A percentile compares a stretch with the other conserved stretches of the same genome.
Evolutionary conservation across 345 rosid genomes (phyloP).

Genomic region (Acer campestre): DNA sequence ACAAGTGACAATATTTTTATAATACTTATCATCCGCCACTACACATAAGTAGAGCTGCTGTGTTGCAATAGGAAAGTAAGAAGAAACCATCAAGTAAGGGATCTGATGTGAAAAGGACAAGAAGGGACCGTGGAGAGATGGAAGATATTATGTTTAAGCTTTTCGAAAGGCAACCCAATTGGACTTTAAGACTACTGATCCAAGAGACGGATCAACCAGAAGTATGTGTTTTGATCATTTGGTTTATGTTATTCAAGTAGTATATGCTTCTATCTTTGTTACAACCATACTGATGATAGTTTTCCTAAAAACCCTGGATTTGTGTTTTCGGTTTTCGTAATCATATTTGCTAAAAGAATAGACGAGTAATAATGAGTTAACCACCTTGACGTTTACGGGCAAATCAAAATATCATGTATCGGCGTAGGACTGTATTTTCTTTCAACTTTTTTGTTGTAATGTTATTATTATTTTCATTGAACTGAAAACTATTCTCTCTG

Average conservation of each 20-base stretch:
- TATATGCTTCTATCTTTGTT: neutral
- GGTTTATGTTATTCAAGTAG: slow-evolving; percentile 8
- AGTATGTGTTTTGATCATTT: slow-evolving; percentile 41
- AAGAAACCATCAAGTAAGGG: slow-evolving; percentile 61
- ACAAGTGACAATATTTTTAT: neutral
- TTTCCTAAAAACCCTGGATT: neutral
- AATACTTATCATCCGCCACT: slow-evolving; percentile 8
- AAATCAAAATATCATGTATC: neutral
- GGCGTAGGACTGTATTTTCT: neutral
- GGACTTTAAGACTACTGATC: slow-evolving; percentile 75
- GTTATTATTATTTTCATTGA: neutral
- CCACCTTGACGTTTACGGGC: neutral
- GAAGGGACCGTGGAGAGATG: slow-evolving; percentile 92
- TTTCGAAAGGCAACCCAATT: slow-evolving; percentile 85
- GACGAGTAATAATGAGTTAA: neutral
- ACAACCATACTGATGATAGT: neutral
- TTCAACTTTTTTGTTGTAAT: neutral
- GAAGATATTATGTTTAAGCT: slow-evolving; percentile 87
- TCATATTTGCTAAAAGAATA: neutral
- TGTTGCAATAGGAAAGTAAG: slow-evolving; percentile 60
- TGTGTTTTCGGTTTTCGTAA: neutral
- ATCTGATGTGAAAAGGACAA: slow-evolving; percentile 73
- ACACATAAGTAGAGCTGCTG: slow-evolving; percentile 20
- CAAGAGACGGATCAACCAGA: slow-evolving; percentile 94
- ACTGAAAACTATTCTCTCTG: slow-evolving; percentile 18